These are phyloP conservation scores for Penicillium crystallinum DNA, from an alignment of 495 filamentous ascomycete species.

Conservation along the genomic window DNA sequence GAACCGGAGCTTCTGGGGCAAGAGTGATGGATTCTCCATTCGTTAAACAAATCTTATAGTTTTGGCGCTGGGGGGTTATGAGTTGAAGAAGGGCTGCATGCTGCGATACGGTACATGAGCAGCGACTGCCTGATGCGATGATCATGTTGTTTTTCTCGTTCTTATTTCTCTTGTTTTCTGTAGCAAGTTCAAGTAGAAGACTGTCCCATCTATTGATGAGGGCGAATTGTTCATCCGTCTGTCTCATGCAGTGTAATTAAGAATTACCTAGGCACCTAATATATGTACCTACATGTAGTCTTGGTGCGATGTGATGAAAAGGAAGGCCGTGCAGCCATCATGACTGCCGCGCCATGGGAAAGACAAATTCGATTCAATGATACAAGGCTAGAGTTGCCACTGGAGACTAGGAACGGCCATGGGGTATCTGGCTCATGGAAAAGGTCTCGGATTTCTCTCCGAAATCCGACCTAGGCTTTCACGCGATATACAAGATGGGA, in stretches of 20 bases:
- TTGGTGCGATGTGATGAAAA: no score
- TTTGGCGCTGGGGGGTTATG: slow-evolving; percentile 17
- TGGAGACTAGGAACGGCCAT: no score
- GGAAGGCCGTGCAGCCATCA: no score
- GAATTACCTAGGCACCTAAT: no score
- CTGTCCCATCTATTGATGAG: slow-evolving; percentile 11
- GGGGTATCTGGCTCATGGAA: no score
- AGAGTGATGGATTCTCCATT: slow-evolving; percentile 63
- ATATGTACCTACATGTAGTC: no score
- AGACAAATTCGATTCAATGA: no score
- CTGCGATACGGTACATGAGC: slow-evolving; percentile 25
- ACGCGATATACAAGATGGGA: not conserved
- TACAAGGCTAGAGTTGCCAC: no score
- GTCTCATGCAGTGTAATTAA: not conserved
- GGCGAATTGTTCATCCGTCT: slow-evolving; percentile 2
- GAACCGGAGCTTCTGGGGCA: slow-evolving; percentile 51
- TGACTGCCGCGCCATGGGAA: no score
- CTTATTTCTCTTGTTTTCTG: slow-evolving; percentile 5
- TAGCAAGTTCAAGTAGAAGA: slow-evolving; percentile 16
- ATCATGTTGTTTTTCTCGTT: slow-evolving; percentile 8
- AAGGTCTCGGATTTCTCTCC: not conserved
- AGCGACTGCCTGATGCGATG: slow-evolving; percentile 19
- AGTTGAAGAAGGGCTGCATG: slow-evolving; percentile 16
- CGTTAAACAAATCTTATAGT: slow-evolving; percentile 39
- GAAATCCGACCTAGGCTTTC: not conserved